Conservation (phyloP, 208 protist genomes). For the Trichomonas tenax region DNA sequence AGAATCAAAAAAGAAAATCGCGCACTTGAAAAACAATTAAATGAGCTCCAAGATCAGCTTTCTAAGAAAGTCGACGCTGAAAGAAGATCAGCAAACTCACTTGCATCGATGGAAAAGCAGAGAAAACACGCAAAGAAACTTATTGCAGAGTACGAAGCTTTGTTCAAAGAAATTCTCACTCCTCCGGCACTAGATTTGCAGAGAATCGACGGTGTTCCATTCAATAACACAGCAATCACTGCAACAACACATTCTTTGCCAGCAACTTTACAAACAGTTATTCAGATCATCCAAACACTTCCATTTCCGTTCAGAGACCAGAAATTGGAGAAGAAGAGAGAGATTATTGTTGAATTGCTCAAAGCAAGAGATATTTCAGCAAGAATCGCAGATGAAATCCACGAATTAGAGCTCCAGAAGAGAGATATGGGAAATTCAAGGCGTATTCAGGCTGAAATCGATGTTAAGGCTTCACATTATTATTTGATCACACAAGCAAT, state of each 20-base stretch:
- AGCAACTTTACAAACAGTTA: neutral
- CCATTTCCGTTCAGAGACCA: neutral
- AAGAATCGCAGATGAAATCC: constrained; percentile 1
- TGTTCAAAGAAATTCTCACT: neutral
- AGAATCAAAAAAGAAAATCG: neutral
- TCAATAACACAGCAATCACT: neutral
- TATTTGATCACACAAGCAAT: neutral
- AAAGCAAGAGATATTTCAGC: neutral
- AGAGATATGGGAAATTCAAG: neutral
- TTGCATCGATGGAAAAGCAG: neutral
- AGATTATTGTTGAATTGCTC: neutral
- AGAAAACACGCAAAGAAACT: neutral
- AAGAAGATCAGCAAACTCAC: neutral
- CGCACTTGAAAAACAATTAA: neutral
- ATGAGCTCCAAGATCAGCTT: neutral
- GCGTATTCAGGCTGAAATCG: neutral
- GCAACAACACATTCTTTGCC: neutral
- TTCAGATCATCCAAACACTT: neutral
- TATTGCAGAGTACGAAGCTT: neutral
- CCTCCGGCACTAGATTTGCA: neutral
- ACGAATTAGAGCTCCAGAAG: neutral
- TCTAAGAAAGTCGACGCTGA: neutral
- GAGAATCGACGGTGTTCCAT: neutral
- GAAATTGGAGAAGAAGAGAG: neutral
- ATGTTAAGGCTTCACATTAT: neutral